Conservation (phyloP, 2,329 filamentous ascomycete species). For the Calonectria hawksworthii region DNA sequence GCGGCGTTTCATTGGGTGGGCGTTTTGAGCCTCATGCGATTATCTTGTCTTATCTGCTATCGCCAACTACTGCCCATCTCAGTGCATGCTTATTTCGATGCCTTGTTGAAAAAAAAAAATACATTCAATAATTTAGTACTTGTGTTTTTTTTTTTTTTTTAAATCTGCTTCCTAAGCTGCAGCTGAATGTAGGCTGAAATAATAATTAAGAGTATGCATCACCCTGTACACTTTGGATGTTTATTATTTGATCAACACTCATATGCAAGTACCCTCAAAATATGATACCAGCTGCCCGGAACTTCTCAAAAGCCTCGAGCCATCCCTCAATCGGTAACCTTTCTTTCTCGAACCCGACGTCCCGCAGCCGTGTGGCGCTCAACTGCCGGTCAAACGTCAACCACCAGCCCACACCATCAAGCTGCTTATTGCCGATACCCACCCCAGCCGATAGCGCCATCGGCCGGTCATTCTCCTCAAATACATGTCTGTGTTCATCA, state of each 20-base stretch:
- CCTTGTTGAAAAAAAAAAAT: background rate
- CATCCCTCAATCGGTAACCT: conserved; percentile 55
- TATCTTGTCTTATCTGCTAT: background rate
- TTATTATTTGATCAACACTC: background rate
- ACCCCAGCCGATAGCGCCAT: conserved; percentile 51
- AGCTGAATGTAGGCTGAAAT: background rate
- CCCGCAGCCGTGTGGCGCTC: conserved; percentile 56
- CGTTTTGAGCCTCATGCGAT: background rate
- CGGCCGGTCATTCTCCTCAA: conserved; percentile 39
- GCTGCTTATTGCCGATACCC: conserved; percentile 52
- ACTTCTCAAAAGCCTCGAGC: conserved; percentile 58
- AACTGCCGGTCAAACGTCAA: conserved; percentile 63
- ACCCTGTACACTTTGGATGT: background rate
- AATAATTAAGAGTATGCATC: no score
- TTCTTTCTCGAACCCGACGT: conserved; percentile 56
- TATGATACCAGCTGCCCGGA: conserved; percentile 52
- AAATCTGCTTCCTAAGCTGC: background rate
- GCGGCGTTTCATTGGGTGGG: background rate
- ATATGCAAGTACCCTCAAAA: background rate
- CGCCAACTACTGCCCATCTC: background rate
- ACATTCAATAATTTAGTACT: background rate
- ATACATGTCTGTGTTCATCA: conserved; percentile 45
- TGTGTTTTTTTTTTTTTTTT: background rate
- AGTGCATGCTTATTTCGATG: background rate
- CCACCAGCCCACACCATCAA: conserved; percentile 61